Conservation (phyloP, 768 basidiomycete species). For the Tricholomella constricta region DNA sequence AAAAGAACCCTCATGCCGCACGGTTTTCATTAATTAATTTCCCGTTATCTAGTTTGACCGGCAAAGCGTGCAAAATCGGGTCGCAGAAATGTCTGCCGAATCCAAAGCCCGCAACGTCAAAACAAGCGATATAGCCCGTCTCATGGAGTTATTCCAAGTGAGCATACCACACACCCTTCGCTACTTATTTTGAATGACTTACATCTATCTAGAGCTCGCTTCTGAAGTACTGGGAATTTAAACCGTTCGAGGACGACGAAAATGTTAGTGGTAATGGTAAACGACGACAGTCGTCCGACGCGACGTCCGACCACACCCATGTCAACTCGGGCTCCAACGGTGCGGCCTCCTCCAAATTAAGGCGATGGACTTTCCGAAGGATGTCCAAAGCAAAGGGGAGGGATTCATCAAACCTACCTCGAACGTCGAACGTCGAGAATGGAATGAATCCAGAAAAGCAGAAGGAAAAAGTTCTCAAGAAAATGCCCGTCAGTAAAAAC, state of each 20-base stretch:
- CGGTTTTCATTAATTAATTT: not conserved
- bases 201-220: conserved; percentile 54
- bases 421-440: conserved; percentile 25
- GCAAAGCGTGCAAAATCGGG: conserved; percentile 66
- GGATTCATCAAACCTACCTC: conserved; percentile 18
- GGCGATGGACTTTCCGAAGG: conserved; percentile 34
- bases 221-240: conserved; percentile 72
- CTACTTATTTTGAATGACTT: not conserved
- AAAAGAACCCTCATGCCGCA: not conserved
- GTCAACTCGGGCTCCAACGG: conserved; percentile 33
- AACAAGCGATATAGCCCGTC: conserved; percentile 77
- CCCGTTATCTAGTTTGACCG: conserved; percentile 62
- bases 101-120: conserved; percentile 52
- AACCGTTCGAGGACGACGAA: conserved; percentile 38
- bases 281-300: conserved; percentile 30
- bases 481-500: conserved; percentile 30
- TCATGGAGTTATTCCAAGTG: conserved; percentile 86
- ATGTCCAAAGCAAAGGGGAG: conserved; percentile 30
- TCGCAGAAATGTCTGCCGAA: conserved; percentile 46
- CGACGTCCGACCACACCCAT: conserved; percentile 44
- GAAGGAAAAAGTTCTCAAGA: conserved; percentile 50
- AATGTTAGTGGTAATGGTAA: conserved; percentile 18
- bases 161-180: conserved; percentile 5
- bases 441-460: conserved; percentile 31
- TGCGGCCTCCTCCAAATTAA: conserved; percentile 17